Conservation (phyloP, 805 yeast species). For the Blastobotrys peoriensis region DNA sequence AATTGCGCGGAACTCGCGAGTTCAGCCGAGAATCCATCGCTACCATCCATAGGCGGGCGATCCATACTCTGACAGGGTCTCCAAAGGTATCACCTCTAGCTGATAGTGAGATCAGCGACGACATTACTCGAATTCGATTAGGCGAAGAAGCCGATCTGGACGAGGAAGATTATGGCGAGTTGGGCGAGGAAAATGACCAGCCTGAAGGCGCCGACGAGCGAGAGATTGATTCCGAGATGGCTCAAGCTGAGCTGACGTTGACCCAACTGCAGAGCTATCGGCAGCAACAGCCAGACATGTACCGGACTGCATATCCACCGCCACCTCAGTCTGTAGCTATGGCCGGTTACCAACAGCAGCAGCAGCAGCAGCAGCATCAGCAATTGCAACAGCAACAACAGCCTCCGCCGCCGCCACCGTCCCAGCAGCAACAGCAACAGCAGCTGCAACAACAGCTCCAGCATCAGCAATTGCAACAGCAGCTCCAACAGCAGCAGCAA, state of each 20-base stretch:
- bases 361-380: slow-evolving; percentile 10
- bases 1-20: slow-evolving; percentile 6
- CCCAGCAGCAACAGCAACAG: slow-evolving; percentile 10
- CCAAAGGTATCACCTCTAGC: slow-evolving; percentile 19
- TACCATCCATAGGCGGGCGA: slow-evolving; percentile 17
- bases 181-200: slow-evolving; percentile 9
- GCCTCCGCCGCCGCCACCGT: slow-evolving; percentile 8
- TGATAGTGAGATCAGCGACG: slow-evolving; percentile 15
- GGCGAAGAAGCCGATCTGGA: slow-evolving; percentile 14
- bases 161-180: slow-evolving; percentile 5
- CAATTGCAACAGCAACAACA: slow-evolving; percentile 8
- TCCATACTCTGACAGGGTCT: slow-evolving; percentile 16
- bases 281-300: slow-evolving; percentile 7
- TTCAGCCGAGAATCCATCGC: neutral
- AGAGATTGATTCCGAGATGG: neutral
- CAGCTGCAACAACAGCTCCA: slow-evolving; percentile 12
- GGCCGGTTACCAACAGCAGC: neutral
- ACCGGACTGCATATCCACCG: neutral
- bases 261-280: slow-evolving; percentile 1
- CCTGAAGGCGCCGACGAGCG: slow-evolving; percentile 1
- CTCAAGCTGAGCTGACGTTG: neutral
- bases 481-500: slow-evolving; percentile 8
- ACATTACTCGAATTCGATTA: slow-evolving; percentile 11
- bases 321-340: neutral
- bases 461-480: slow-evolving; percentile 14